phyloP scores from a whole-genome alignment of 164 flowering plant species.

The Liquidambar formosana region DNA sequence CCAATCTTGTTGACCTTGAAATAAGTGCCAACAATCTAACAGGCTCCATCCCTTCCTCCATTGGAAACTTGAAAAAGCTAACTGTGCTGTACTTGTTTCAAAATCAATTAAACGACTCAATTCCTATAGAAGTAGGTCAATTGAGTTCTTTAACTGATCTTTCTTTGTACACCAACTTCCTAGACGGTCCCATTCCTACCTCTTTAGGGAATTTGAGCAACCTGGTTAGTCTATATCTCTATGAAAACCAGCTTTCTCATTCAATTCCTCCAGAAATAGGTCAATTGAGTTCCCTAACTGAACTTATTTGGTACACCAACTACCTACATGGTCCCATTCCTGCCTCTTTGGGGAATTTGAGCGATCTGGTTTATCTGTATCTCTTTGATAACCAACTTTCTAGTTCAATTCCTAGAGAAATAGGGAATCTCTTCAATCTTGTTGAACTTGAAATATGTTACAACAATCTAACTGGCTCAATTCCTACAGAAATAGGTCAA shows the following conservation, averaged over 20 bases:
- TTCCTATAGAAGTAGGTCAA: too few species aligned
- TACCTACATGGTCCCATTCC: slow-evolving; percentile 23
- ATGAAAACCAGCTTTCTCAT: too few species aligned
- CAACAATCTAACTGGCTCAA: too few species aligned
- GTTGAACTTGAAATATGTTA: too few species aligned
- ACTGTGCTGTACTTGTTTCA: slow-evolving; percentile 15
- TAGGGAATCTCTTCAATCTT: too few species aligned
- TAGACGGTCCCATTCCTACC: too few species aligned
- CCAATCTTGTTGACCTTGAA: slow-evolving; percentile 7
- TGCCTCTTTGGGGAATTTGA: slow-evolving; percentile 14
- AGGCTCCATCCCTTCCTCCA: slow-evolving; percentile 21
- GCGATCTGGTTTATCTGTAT: not conserved
- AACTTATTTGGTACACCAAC: too few species aligned
- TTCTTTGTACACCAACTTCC: too few species aligned
- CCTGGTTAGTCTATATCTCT: not conserved
- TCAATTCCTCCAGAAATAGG: slow-evolving; percentile 23
- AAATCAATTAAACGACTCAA: slow-evolving; percentile 24
- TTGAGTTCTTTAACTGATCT: too few species aligned
- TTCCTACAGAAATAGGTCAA: slow-evolving; percentile 2
- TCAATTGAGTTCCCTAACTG: slow-evolving; percentile 1
- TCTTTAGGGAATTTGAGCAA: slow-evolving; percentile 5
- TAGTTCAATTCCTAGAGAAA: slow-evolving; percentile 10
- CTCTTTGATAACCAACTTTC: slow-evolving; percentile 15
- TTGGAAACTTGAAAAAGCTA: slow-evolving; percentile 22
- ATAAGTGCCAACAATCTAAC: slow-evolving; percentile 5